phyloP scores from a whole-genome alignment of 495 filamentous ascomycete genomes.

The Lophiotrema nucula region DNA sequence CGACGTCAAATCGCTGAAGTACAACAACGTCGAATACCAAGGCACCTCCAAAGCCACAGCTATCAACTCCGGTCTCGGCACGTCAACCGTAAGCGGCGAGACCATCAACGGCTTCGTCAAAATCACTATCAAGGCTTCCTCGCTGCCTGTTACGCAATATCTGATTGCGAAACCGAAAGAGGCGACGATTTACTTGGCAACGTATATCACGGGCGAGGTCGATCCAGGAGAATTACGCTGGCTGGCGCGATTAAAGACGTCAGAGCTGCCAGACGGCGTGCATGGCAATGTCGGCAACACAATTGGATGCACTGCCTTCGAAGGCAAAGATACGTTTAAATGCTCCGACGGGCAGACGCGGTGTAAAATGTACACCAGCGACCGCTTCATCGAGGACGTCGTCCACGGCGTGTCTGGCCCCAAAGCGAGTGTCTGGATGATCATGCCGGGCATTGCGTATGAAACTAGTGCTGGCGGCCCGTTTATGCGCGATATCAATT shows the following conservation, averaged over 20 bases:
- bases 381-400: slow-evolving; percentile 27
- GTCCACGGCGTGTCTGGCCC: slow-evolving; percentile 23
- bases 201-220: slow-evolving; percentile 27
- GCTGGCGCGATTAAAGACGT: slow-evolving; percentile 16
- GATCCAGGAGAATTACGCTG: slow-evolving; percentile 26
- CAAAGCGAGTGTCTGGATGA: slow-evolving; percentile 23
- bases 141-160: slow-evolving; percentile 23
- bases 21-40: slow-evolving; percentile 28
- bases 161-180: slow-evolving; percentile 23
- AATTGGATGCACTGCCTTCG: slow-evolving; percentile 17
- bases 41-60: slow-evolving; percentile 12
- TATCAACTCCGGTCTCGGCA: slow-evolving; percentile 28
- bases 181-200: slow-evolving; percentile 24
- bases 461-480: slow-evolving; percentile 23
- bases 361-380: slow-evolving; percentile 27
- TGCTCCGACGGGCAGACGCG: slow-evolving; percentile 23
- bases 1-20: slow-evolving; percentile 23
- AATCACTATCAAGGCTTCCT: slow-evolving; percentile 20
- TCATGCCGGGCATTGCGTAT: slow-evolving; percentile 29
- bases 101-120: slow-evolving; percentile 25
- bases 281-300: slow-evolving; percentile 18
- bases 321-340: slow-evolving; percentile 31
- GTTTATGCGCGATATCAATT: slow-evolving; percentile 30
- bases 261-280: slow-evolving; percentile 20
- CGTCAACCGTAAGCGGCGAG: slow-evolving; percentile 22